Evolutionary conservation across 371 early-diverging fungal species (phyloP).

Genomic region (Rhizopus sp.): DNA sequence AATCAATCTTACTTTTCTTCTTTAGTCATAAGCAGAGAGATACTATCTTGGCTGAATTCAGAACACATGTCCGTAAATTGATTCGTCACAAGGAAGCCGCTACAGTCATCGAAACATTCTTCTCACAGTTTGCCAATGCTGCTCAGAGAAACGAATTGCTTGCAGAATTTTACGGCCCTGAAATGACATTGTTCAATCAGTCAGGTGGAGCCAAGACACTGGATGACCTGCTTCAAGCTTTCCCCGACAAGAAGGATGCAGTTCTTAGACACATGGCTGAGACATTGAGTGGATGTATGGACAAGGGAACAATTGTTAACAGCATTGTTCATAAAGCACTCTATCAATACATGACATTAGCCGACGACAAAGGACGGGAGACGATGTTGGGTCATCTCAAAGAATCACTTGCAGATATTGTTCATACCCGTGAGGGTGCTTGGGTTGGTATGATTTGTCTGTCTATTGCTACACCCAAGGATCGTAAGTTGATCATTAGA

Average conservation of each 20-base stretch:
- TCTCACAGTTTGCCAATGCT: constrained; percentile 78
- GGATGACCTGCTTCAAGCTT: constrained; percentile 62
- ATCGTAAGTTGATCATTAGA: constrained; percentile 89
- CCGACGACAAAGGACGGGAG: constrained; percentile 63
- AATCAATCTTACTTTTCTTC: not conserved
- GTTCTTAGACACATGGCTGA: constrained; percentile 75
- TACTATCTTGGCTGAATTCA: constrained; percentile 78
- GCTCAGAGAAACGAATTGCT: constrained; percentile 75
- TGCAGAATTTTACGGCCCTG: constrained; percentile 94
- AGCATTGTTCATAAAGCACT: constrained; percentile 88
- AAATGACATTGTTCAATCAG: constrained; percentile 76
- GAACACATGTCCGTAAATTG: constrained; percentile 80
- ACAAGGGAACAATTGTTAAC: constrained; percentile 83
- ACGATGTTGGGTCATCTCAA: constrained; percentile 71
- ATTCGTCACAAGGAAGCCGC: constrained; percentile 84
- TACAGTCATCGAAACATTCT: constrained; percentile 84
- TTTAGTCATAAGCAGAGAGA: constrained; percentile 71
- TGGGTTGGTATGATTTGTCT: constrained; percentile 83
- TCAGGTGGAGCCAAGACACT: constrained; percentile 57
- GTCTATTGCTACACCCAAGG: constrained; percentile 79
- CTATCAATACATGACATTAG: constrained; percentile 77
- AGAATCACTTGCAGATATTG: constrained; percentile 82
- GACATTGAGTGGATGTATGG: constrained; percentile 71
- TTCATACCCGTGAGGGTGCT: constrained; percentile 92
- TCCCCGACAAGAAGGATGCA: constrained; percentile 78